These are phyloP conservation scores for Arachnomyces sp. DNA, from an alignment of 2,329 filamentous ascomycete genomes.

Conservation along the genomic window DNA sequence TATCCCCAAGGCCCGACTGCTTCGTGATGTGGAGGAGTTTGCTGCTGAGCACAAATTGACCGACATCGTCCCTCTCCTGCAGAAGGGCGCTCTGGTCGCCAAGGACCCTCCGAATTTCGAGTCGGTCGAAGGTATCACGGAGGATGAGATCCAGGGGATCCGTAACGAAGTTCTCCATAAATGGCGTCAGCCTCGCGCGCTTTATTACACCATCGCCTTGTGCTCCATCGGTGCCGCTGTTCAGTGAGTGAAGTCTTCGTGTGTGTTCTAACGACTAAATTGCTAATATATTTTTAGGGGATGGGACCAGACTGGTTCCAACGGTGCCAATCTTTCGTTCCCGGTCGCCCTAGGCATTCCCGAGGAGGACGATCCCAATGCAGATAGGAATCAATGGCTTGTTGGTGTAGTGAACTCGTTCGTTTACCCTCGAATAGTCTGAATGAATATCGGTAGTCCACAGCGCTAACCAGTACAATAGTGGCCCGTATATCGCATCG, in stretches of 20 bases:
- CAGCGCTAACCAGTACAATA: conserved; percentile 14
- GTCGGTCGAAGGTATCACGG: conserved; percentile 35
- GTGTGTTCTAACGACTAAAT: background rate
- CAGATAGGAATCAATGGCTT: conserved; percentile 47
- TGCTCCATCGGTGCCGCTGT: conserved; percentile 47
- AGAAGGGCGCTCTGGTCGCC: conserved; percentile 44
- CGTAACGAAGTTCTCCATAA: conserved; percentile 41
- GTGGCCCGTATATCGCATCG: conserved; percentile 47
- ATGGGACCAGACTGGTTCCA: conserved; percentile 49
- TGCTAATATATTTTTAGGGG: conserved; percentile 19
- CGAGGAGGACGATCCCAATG: conserved; percentile 28
- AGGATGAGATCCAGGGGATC: conserved; percentile 36
- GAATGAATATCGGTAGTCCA: conserved; percentile 10
- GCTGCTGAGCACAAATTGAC: conserved; percentile 33
- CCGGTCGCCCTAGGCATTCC: conserved; percentile 40
- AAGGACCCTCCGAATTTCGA: conserved; percentile 42
- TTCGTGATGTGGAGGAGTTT: conserved; percentile 38
- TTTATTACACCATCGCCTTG: conserved; percentile 46
- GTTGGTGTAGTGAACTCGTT: conserved; percentile 59
- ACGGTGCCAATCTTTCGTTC: conserved; percentile 47
- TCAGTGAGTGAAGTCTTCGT: conserved; percentile 30
- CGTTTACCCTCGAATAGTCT: conserved; percentile 38
- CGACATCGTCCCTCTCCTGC: conserved; percentile 35
- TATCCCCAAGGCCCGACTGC: conserved; percentile 29
- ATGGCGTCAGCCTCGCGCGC: conserved; percentile 42